Evolutionary conservation across 2,329 filamentous ascomycete species (phyloP).

Genomic region (Epichloe baconii): DNA sequence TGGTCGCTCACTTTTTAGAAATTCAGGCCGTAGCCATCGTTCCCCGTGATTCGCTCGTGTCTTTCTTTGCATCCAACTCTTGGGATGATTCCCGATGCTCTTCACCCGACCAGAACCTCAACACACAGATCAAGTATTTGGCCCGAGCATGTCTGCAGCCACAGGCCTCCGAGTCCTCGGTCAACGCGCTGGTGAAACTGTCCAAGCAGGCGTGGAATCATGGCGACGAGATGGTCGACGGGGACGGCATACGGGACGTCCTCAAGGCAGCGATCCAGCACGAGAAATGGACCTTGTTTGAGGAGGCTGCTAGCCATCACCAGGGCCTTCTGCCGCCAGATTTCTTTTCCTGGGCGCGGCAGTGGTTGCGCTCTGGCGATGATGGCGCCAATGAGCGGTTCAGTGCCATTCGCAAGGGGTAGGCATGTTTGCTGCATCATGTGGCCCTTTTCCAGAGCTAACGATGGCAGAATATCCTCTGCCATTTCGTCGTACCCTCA

Average conservation of each 20-base stretch:
- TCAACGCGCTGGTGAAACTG: slow-evolving; percentile 3
- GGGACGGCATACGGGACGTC: background rate
- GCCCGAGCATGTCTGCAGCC: slow-evolving; percentile 2
- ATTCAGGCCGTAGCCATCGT: slow-evolving; percentile 11
- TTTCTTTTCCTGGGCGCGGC: slow-evolving; percentile 7
- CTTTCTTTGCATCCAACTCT: slow-evolving; percentile 4
- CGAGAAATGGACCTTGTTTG: slow-evolving; percentile 2
- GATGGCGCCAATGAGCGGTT: slow-evolving; percentile 1
- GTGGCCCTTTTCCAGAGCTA: background rate
- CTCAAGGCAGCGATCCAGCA: slow-evolving; percentile 6
- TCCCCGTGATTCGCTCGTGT: slow-evolving; percentile 7
- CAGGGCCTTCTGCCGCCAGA: background rate
- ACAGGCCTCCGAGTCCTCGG: background rate
- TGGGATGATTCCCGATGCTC: accelerated
- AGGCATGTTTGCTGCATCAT: background rate
- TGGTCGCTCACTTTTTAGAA: background rate
- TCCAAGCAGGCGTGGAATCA: background rate
- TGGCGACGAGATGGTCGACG: background rate
- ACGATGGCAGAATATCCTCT: slow-evolving; percentile 4
- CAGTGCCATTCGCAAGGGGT: slow-evolving; percentile 1
- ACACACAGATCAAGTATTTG: slow-evolving; percentile 6
- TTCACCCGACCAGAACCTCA: background rate
- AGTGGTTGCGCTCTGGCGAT: slow-evolving; percentile 2
- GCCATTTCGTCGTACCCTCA: slow-evolving; percentile 3
- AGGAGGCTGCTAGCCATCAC: slow-evolving; percentile 2